Evolutionary conservation across 2,329 filamentous ascomycete genomes (phyloP).

Genomic region (Lanzia echinophila): DNA sequence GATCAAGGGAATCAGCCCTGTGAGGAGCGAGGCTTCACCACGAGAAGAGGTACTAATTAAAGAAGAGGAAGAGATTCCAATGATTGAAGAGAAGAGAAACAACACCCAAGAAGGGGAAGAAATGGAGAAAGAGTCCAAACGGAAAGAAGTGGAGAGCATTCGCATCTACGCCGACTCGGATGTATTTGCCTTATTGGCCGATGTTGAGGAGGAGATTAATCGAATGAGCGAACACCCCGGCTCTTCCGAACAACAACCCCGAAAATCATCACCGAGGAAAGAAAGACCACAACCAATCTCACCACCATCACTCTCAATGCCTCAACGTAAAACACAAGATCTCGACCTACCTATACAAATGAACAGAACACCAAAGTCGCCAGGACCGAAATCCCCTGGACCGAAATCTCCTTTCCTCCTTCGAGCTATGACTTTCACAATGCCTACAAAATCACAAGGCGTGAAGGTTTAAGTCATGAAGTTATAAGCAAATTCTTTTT

Average conservation of each 20-base stretch:
- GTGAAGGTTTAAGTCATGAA: not conserved
- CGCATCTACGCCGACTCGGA: constrained; percentile 62
- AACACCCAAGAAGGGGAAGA: not conserved
- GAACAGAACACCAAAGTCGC: not conserved
- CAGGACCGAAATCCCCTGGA: not conserved
- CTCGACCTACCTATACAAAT: not conserved
- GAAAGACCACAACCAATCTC: not conserved
- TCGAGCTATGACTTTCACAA: not conserved
- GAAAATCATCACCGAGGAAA: not conserved
- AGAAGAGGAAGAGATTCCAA: no score
- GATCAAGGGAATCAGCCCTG: constrained; percentile 30
- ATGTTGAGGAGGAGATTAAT: constrained; percentile 57
- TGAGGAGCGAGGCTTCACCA: not conserved
- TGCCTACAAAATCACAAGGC: constrained; percentile 2
- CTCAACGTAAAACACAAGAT: not conserved
- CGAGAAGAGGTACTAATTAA: no score
- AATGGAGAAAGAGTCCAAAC: constrained; percentile 9
- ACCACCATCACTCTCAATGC: not conserved
- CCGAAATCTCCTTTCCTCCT: constrained; percentile 6
- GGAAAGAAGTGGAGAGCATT: constrained; percentile 54
- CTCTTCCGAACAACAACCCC: not conserved
- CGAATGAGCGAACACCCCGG: constrained; percentile 27
- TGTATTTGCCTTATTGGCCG: constrained; percentile 58
- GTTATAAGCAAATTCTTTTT: not conserved
- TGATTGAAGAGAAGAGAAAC: no score